Evolutionary conservation across 139 green algal species (phyloP), one percentile per base, ranked within the genome.

Genomic region (Micractinium conductrix): DNA sequence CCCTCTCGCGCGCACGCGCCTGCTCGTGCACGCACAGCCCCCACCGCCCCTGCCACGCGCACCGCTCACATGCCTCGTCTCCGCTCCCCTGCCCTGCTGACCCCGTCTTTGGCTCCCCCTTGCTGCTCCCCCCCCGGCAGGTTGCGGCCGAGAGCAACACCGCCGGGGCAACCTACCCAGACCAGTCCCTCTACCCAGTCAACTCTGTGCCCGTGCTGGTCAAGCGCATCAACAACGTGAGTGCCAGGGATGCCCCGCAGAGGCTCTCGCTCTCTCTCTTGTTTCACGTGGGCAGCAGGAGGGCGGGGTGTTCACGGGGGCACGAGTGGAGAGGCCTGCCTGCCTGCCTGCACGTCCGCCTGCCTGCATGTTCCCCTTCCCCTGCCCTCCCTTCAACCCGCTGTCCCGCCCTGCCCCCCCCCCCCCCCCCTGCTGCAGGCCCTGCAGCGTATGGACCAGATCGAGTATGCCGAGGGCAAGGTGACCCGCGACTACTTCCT

Each of bases 41-140:
- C 62, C 21, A 70, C n/a, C n/a, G n/a, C n/a, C n/a, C n/a, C n/a
- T n/a, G n/a, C n/a, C n/a, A n/a, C n/a, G n/a, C n/a, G n/a, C n/a
- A n/a, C n/a, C n/a, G n/a, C 62, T 30, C 16, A 38, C 30, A 8
- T 42, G 35, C 68, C 2, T 19, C 22, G 21, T 28, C 38, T 50
- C 33, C 68, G n/a, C n/a, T n/a, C n/a, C 38, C 37, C 60, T 37
- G 22, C 26, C 60, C 60, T 38, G 60, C 26, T 38, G 5, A 35
- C 50, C 70, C 19, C n/a, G 30, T 17, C 19, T 6, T 72, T 42
- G 6, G 30, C 28, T 19, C 48, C 7, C 65, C 65, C 84, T 98
- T 97, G 89, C 91, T 96, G 26, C 93, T 86, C 26, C 94, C 92
- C 75, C 97, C 92, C 80, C 97, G 92, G 93, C 95, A 98, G 83